Evolutionary conservation across 495 filamentous ascomycete species (phyloP), one percentile per base, ranked within the genome.

Genomic region (Xylaria acuta): DNA sequence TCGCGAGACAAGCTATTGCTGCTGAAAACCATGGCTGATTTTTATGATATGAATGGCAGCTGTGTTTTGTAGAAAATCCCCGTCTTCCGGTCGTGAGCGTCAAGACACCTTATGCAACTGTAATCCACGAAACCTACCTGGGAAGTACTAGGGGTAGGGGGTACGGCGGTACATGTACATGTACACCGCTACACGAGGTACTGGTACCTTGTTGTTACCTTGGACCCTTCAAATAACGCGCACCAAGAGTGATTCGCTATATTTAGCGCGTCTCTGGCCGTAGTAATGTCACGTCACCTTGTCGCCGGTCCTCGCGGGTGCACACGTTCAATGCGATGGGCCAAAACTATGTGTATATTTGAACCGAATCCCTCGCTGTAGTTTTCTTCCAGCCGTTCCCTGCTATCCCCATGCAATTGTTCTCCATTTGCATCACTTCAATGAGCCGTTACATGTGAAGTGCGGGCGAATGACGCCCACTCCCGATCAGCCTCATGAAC

Each of bases 401-500:
- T 58, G 32, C 16, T 30, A 41, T 30, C 16, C 12, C 38, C 1
- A 27, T 51, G 45, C 38, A 8, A 41, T 32, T 20, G 5, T 30
- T 70, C 36, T 18, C 56, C 8, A 20, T 40, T 41, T n/a, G 14
- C 41, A 27, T 43, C 56, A 54, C 38, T 64, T 34, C 69, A 71
- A 64, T 71, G 69, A 67, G 20, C 65, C 36, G 20, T 27, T 67
- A 25, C 3, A 41, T 54, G 36, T 67, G 30, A 56, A 43, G 32
- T 38, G 9, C 22, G n/a, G 65, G 65, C 60, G 41, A 41, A 38
- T 45, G 59, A 71, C 59, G 47, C 70, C 70, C 32, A n/a, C 63
- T 27, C 43, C 30, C 41, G 8, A 30, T 22, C 20, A 59, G 47
- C 69, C 75, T 72, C 75, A 80, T 76, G 75, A 79, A 73, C 53